Base-by-base conservation (phyloP, 2,329 filamentous ascomycete species). In the Fonsecaea monophora region DNA sequence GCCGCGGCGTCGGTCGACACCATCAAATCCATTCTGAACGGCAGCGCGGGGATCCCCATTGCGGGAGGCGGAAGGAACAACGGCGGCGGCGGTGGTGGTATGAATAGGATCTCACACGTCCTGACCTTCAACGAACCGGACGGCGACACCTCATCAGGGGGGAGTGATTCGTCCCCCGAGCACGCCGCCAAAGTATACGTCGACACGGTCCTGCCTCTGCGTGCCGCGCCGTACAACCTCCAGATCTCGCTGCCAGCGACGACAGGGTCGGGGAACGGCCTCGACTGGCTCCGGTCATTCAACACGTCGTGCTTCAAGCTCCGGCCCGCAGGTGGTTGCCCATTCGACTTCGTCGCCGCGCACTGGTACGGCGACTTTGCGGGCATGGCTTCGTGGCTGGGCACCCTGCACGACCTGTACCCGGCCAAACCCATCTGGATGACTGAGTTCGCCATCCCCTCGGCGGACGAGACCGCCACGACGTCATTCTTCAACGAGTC, bases 81-180 rank as follows among this genome's bases (percentile, higher is more conserved):
- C 30, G 6, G 6, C 30, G 38, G 15, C 15, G 38, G 37, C 15
- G 34, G 13, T 13, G 72, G 69, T 72, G 1, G 81, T 89, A 60
- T 81, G 42, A 83, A 80, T 70, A 88, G 89, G 69, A 87, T 94
- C 73, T 84, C 81, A 12, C 86, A 92, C 73, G 86, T 92, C 2
- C 81, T 94, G n/a, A 85, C 82, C 34, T 94, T 93, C 82, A 94
- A 95, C 78, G 92, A 95, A 75, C 92, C 92, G 0, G 90, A 94
- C 74, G 86, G 85, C 15, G 76, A 80, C 2, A 70, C 73, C 1
- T 73, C 75, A 1, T 83, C 81, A 8, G 90, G 90, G 48, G 91
- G 91, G 3, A 89, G 86, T 69, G 81, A 86, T 69, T 79, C 94
- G 25, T 75, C 81, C 1, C 87, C 90, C 0, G 75, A 80, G 8